These are phyloP conservation scores for Nicotiana tomentosiformis DNA, from an alignment of 257 asterid genomes.

Conservation along the genomic window DNA sequence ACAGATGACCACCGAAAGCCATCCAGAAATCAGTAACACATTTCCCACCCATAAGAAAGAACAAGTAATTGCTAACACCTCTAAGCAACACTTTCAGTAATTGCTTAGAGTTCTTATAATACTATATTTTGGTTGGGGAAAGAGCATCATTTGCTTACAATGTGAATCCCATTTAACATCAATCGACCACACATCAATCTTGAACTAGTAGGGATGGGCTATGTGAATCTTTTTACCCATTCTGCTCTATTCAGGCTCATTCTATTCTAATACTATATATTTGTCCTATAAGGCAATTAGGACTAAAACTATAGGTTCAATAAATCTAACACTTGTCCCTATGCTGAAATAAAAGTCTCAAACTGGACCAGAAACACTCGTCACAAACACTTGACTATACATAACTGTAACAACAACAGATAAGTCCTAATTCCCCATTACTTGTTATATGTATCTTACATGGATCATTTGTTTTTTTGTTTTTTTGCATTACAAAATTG, in stretches of 20 bases:
- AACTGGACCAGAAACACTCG: too few relatives aligned
- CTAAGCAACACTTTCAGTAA: not conserved
- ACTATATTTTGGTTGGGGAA: not conserved
- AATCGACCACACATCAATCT: not conserved
- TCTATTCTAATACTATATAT: not conserved
- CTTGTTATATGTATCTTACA: not conserved
- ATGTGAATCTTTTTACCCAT: not conserved
- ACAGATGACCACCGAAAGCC: not conserved
- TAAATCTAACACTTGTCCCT: too few relatives aligned
- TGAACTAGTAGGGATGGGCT: not conserved
- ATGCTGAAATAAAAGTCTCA: too few relatives aligned
- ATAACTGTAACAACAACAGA: not conserved
- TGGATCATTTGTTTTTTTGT: not conserved
- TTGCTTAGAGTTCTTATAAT: not conserved
- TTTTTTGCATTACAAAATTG: not conserved
- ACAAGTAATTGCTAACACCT: not conserved
- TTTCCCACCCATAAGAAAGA: not conserved
- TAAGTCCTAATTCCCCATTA: not conserved
- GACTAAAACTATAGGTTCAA: too few relatives aligned
- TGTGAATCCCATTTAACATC: not conserved
- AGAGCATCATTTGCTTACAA: not conserved
- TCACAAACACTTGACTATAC: too few relatives aligned
- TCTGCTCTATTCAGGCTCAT: not conserved
- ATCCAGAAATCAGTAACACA: not conserved
- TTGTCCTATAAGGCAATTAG: not conserved